Evolutionary conservation across 2,329 filamentous ascomycete genomes (phyloP), one percentile per base, ranked within the genome.

Genomic region (Colletotrichum somersetense): DNA sequence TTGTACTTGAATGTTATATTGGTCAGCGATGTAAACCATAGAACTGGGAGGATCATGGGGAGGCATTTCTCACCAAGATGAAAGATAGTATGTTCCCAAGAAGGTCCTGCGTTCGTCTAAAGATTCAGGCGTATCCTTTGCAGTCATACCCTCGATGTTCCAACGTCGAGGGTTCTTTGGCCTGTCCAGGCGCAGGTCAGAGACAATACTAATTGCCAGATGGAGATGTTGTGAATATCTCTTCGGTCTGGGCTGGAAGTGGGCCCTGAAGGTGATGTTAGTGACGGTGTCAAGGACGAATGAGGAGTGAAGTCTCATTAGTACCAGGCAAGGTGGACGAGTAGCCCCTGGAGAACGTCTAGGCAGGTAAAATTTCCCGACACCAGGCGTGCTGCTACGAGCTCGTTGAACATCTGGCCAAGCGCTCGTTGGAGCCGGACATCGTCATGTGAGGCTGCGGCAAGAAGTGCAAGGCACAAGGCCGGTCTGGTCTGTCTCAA

Each of bases 321-420:
- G 63, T 75, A 81, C 79, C 79, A 81, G 14, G 79, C 79, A 23
- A 81, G 33, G 42, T 77, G 74, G 2, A 81, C 75, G 11, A 81
- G 74, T 0, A 81, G 75, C 18, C 77, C 78, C 65, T 81, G 79
- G 5, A 81, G 66, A 46, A 80, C 73, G 16, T 81, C 79, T 1
- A 81, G 38, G 11, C 67, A 76, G 8, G 75, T 74, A 66, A 81
- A 78, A 12, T 73, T 72, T 1, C 78, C 78, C 1, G 72, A 73
- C 5, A 76, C 48, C 42, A 81, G 40, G 20, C 74, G 73, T 5
- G 74, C 56, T 0, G 76, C 73, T 3, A 81, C 71, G 5, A 79
- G 72, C 44, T 78, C 73, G 44, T 78, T 77, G 20, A 81, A 81
- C 12, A 77, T 69, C 3, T 55, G 69, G 1, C 78, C 76, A 5